Evolutionary conservation across 257 asterid genomes (phyloP), one percentile per base, ranked within the genome.

Genomic region (Przewalskia tangutica): DNA sequence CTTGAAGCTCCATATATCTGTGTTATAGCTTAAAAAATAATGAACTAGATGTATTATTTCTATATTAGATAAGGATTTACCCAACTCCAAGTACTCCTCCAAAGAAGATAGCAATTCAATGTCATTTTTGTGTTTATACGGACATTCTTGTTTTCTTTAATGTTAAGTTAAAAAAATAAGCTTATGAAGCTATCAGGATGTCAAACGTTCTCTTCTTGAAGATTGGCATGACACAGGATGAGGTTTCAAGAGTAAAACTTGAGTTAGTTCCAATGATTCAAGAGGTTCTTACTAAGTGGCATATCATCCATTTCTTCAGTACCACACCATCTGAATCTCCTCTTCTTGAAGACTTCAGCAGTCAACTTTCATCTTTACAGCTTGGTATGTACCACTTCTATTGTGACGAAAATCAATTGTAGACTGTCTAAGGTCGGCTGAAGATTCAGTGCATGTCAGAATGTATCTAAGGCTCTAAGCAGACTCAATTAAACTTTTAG

Each of bases 201-300:
- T 65, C 10, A 34, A 65, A 40, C 34, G 78, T 13, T 62, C 9
- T 51, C 14, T 48, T 38, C 62, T 87, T 88, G 91, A 93, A 94
- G 99, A 91, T 95, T 86, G 88, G 82, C 87, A 89, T 95, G 97
- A 88, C 97, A 76, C 89, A 86, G 79, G 89, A 75, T 81, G 97
- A 94, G 78, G 93, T 94, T 84, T 94, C 94, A 20, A 90, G 91
- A 86, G 82, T 95, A 79, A 93, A 91, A 86, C 87, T 88, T 83
- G 98, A 94, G 82, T 88, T 95, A 56, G 81, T 94, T 76, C 99
- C 99, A 46, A 87, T 91, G 97, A 88, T 94, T 85, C 95, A 92
- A 91, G 99, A 95, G 87, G 88, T 86, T 83, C 77, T 91, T 71
- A 88, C 93, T 8, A 97, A 95, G 86, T 95, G 99, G 99, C 98